Base-by-base conservation (phyloP, 441 rosid genomes). In the Bruguiera hainesii region DNA sequence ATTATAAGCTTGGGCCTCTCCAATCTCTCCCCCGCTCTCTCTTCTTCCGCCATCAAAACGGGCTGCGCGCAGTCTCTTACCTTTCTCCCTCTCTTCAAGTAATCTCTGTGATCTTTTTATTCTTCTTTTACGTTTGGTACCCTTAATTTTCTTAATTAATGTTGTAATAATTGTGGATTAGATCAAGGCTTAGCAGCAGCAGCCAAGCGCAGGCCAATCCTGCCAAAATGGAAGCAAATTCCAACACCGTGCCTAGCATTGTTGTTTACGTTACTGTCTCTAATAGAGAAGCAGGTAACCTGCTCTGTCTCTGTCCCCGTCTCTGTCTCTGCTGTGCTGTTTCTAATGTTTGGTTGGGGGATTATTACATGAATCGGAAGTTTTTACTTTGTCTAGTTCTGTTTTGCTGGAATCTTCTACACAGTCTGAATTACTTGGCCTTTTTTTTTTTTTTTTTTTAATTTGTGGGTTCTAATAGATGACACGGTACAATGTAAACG, bases 251-350 rank as follows among this genome's bases (percentile, higher is more conserved):
- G 60, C 91, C 91, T 13, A 88, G 89, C 69, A 84, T 88, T 63
- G 95, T 88, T 18, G 95, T 92, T 39, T 92, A 88, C 61, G 91
- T 88, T 62, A 89, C 93, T 69, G 98, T 89, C 29, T 93, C 96
- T 6, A 88, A 83, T 74, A 84, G 84, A 79, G 97, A 93, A 75
- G 86, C 91, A 76, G 97, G 98, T 90, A 29, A 2, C 59, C 59
- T 67, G 52, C 29, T 48, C 25, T 69, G 19, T 16, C 19, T 64
- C 37, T 33, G 56, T 11, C 29, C 33, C 25, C 64, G 19, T 16
- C 19, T 64, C 37, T 33, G 56, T 11, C 11, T 15, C 21, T 16
- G 3, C 10, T 15, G 20, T 39, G 19, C 28, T 11, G 23, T 13
- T 35, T 5, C 23, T 66, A 16, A 21, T 42, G 48, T 42, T 42